Base-by-base conservation (phyloP, 2,329 filamentous ascomycete species). In the Talaromyces sp. region DNA sequence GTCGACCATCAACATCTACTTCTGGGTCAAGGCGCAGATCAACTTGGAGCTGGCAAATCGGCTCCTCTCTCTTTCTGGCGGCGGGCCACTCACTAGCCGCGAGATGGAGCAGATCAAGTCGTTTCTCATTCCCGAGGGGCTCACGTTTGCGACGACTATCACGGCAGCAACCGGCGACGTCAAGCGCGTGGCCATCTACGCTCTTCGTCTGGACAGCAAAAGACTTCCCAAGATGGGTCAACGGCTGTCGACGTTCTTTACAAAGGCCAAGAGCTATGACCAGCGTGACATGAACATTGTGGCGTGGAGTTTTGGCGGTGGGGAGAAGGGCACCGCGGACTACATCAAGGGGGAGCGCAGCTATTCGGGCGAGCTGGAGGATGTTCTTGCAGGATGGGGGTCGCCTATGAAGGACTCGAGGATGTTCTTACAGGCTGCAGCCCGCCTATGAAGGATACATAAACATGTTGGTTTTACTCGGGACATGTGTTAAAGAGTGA, bases 331-430 rank as follows among this genome's bases (percentile, higher is more conserved):
- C 8, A 15, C 49, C 22, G 47, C 44, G 7, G 56, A 61, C 36
- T 61, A 61, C 22, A 58, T 61, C 47, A 61, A 61, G 49, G 59
- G 59, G 11, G 59, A 61, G 49, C 59, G 59, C 25, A 61, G 59
- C 59, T 61, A 58, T 22, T 22, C 32, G 15, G 59, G 59, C 25
- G 51, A 61, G n/a, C 55, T 61, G 4, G 49, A 61, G 36, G 27
- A 61, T 49, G 55, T 61, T 13, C 55, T 61, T 10, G 28, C 30
- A 9, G 39, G 10, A 10, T 61, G 59, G 59, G 59, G 59, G 4
- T 54, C 59, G 4, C 59, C 59, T 25, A 44, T 61, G n/a, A 22
- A 33, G 9, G 19, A 30, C 22, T 22, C 22, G 49, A 61, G 36
- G 27, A 61, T 49, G 55, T 61, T 13, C 55, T 61, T 10, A 19